Percentiles rank a stretch among this genome's conserved stretches.
Conservation (phyloP, 257 asterid species). For the Verbascum thapsus region DNA sequence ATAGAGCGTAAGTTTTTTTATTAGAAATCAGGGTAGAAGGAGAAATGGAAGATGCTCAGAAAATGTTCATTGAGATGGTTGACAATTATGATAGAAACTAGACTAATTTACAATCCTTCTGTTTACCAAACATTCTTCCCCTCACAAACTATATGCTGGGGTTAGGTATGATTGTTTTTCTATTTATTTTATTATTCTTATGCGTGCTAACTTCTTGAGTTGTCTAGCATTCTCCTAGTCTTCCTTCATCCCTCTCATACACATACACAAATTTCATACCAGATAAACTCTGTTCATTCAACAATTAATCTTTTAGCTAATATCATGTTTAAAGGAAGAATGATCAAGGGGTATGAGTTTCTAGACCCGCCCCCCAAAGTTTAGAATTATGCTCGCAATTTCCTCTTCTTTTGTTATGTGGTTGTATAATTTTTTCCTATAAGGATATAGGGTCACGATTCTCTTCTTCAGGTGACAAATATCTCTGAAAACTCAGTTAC, state of each 20-base stretch:
- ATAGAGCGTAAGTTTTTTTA: conserved; percentile 16
- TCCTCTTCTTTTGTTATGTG: conserved; percentile 1
- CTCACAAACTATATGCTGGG: neutral
- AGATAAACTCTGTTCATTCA: neutral
- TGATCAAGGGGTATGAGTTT: neutral
- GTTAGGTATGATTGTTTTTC: neutral
- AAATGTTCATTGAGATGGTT: conserved; percentile 5
- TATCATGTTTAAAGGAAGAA: conserved; percentile 5
- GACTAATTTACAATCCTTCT: neutral
- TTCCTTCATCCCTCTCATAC: no score
- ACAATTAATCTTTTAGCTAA: conserved; percentile 9
- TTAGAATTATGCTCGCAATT: neutral
- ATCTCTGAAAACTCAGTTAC: conserved; percentile 47
- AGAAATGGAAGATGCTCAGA: conserved; percentile 2
- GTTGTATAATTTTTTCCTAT: neutral
- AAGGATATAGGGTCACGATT: conserved; percentile 15
- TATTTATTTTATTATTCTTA: neutral
- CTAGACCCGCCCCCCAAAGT: neutral
- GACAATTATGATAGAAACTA: neutral
- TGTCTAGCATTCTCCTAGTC: no score
- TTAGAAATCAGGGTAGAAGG: conserved; percentile 18
- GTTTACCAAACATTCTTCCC: neutral
- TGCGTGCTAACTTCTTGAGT: neutral
- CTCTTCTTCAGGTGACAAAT: conserved; percentile 59
- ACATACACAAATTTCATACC: no score